phyloP scores from a whole-genome alignment of 2,329 filamentous ascomycete genomes.

The Paecilomyces variotii region DNA sequence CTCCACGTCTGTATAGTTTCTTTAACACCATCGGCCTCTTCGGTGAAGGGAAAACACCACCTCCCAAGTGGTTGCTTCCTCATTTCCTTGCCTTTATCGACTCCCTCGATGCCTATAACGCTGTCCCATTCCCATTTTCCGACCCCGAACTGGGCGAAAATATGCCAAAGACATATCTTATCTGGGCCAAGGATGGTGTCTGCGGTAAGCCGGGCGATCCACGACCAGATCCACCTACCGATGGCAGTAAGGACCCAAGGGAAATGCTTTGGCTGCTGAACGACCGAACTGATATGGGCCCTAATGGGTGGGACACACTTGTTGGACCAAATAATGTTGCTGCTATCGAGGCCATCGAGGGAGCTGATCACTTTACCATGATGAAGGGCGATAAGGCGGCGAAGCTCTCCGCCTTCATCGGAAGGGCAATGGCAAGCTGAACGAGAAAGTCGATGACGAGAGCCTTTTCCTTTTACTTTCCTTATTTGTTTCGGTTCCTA shows the following conservation, averaged over 20 bases:
- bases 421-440: constrained; percentile 3
- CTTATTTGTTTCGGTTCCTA: background rate
- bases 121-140: constrained; percentile 21
- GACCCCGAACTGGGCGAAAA: constrained; percentile 22
- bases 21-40: constrained; percentile 42
- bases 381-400: constrained; percentile 8
- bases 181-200: constrained; percentile 44
- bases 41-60: constrained; percentile 35
- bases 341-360: constrained; percentile 23
- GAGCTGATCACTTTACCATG: constrained; percentile 28
- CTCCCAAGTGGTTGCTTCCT: constrained; percentile 43
- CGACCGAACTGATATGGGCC: constrained; percentile 40
- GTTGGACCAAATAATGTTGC: constrained; percentile 30
- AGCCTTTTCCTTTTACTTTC: background rate
- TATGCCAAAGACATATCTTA: constrained; percentile 35
- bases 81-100: constrained; percentile 46
- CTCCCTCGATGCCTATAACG: constrained; percentile 39
- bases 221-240: constrained; percentile 29
- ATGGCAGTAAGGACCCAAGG: constrained; percentile 34
- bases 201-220: constrained; percentile 36
- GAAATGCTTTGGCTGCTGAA: constrained; percentile 44
- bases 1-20: constrained; percentile 44
- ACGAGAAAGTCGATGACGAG: background rate
- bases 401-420: constrained; percentile 6
- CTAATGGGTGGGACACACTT: constrained; percentile 41